phyloP scores from a whole-genome alignment of 176 grass and related monocot species.

The Cenchrus fungigraminus region DNA sequence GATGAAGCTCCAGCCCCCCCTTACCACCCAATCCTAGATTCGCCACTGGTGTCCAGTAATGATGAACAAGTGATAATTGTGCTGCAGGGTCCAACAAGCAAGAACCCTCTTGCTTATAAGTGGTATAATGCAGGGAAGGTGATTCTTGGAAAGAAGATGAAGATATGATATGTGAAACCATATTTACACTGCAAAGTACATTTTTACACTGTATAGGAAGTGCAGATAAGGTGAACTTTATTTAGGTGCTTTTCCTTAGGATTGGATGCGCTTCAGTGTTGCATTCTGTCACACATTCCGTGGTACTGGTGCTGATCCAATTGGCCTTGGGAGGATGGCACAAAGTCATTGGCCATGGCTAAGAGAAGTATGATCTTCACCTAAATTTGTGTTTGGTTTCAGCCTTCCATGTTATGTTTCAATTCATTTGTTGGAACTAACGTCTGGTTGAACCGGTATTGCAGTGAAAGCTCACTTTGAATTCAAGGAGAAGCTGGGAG shows the following conservation, averaged over 20 bases:
- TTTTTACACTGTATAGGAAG: neutral
- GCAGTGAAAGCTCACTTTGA: slow-evolving; percentile 96
- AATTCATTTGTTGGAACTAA: slow-evolving; percentile 13
- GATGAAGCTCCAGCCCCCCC: too few relatives aligned
- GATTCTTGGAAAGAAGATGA: slow-evolving; percentile 97
- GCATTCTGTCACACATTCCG: slow-evolving; percentile 92
- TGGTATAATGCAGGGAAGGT: slow-evolving; percentile 93
- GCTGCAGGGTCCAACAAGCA: slow-evolving; percentile 71
- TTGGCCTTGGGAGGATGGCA: slow-evolving; percentile 98
- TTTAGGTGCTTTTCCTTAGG: slow-evolving; percentile 34
- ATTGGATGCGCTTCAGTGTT: slow-evolving; percentile 91
- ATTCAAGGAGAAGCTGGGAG: slow-evolving; percentile 96
- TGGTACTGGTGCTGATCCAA: slow-evolving; percentile 85
- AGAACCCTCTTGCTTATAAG: slow-evolving; percentile 87
- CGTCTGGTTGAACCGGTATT: slow-evolving; percentile 16
- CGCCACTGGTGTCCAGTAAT: too few relatives aligned
- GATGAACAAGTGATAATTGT: neutral
- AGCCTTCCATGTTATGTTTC: neutral
- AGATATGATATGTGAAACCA: slow-evolving; percentile 39
- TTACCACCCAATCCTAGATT: too few relatives aligned
- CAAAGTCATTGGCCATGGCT: slow-evolving; percentile 82
- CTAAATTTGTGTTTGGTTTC: neutral
- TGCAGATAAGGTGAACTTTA: neutral
- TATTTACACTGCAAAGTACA: neutral
- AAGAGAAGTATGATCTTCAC: slow-evolving; percentile 78